Evolutionary conservation across 2,329 filamentous ascomycete species (phyloP).

Genomic region (Exserohilum rostratum): DNA sequence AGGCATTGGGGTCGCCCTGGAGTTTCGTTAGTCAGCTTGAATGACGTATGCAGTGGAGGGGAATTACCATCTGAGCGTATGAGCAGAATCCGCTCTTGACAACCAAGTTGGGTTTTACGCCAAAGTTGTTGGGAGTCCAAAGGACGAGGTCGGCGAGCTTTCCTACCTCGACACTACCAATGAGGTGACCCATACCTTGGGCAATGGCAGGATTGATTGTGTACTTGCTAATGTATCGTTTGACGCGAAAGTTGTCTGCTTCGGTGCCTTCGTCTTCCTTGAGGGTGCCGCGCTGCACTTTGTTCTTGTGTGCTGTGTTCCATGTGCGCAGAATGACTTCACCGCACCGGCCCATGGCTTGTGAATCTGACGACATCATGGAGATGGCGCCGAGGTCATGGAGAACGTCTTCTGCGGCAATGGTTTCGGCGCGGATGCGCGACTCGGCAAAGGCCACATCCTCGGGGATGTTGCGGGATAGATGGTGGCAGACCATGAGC

Average conservation of each 20-base stretch:
- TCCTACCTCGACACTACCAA: conserved; percentile 86
- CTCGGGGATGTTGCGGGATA: conserved; percentile 90
- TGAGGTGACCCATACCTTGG: conserved; percentile 85
- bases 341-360: conserved; percentile 95
- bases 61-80: conserved; percentile 78
- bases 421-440: conserved; percentile 93
- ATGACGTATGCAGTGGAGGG: neutral
- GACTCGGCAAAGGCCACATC: conserved; percentile 95
- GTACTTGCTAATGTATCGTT: conserved; percentile 93
- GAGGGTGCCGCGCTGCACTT: conserved; percentile 77
- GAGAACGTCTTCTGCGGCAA: conserved; percentile 93
- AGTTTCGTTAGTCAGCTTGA: neutral
- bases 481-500: conserved; percentile 97
- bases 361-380: conserved; percentile 96
- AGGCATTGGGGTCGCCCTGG: conserved; percentile 58
- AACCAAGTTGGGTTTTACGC: conserved; percentile 80
- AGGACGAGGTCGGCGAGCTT: conserved; percentile 89
- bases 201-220: conserved; percentile 92
- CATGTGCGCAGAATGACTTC: conserved; percentile 92
- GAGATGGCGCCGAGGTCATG: conserved; percentile 94
- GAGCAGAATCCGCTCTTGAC: conserved; percentile 89
- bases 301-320: conserved; percentile 98
- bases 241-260: conserved; percentile 90
- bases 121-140: conserved; percentile 86
- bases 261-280: conserved; percentile 78